Base-by-base conservation (phyloP, 2,329 filamentous ascomycete genomes). In the Stemphylium beticola region DNA sequence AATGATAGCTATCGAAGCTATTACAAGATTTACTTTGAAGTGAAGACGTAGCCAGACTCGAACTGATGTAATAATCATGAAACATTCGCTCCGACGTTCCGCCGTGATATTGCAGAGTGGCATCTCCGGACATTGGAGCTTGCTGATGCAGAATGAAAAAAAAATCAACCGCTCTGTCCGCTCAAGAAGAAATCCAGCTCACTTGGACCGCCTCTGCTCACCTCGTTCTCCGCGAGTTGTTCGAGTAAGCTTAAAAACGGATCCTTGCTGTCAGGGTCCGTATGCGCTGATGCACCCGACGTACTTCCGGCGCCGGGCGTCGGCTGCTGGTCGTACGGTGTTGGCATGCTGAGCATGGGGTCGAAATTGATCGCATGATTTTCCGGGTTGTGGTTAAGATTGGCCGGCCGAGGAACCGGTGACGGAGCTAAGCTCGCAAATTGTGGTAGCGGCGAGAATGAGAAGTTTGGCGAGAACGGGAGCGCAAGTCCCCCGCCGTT, bases 221-320 rank as follows among this genome's bases (percentile, higher is more conserved):
- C 84, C 74, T 93, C 90, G 66, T 91, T 92, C 74, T 95, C 90
- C 0, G 90, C 91, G 54, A 95, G 80, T 75, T 95, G 90, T 72
- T 95, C 91, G 32, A 95, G 77, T 37, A 95, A 76, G 57, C 85
- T 90, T 36, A 95, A 75, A 68, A 96, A 95, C 0, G 91, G 90
- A 68, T 95, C 91, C 64, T 90, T 92, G 62, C 64, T 67, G 43
- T 93, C 90, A 41, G 69, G 66, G 55, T 78, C 78, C 18, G 76
- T 77, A 44, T 78, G 72, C 45, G 69, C 72, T 12, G 69, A 73
- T n/a, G 71, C 73, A 24, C 71, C 69, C 38, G 71, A 73, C 11
- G 75, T 75, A 52, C 76, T 80, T n/a, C 74, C 69, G 24, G 71
- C 77, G 41, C 77, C 73, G 64, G 81, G 72, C 55, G 80, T 77